Percentiles rank a stretch among this genome's conserved stretches.
These are phyloP conservation scores for Hypoxylon rubiginosum DNA, from an alignment of 2,329 filamentous ascomycete species.

Conservation along the genomic window DNA sequence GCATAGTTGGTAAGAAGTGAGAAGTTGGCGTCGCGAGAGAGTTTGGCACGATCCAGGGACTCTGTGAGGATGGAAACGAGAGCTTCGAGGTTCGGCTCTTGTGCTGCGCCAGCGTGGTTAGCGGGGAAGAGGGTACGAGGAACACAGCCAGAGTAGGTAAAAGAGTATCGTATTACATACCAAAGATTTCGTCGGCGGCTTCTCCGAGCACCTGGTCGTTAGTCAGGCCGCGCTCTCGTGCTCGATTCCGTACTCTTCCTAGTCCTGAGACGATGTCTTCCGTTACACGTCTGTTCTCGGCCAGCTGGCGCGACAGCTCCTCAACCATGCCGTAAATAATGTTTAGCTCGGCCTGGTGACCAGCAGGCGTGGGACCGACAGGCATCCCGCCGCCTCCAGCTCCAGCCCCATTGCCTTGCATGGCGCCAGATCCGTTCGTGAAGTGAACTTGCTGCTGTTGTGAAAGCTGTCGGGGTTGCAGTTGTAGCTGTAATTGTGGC, in stretches of 20 bases:
- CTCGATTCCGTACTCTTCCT: constrained; percentile 71
- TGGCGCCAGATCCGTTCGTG: constrained; percentile 38
- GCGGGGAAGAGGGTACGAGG: neutral
- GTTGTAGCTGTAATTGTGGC: constrained; percentile 16
- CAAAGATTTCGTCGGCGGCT: constrained; percentile 68
- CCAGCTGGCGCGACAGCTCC: constrained; percentile 73
- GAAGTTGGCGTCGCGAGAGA: constrained; percentile 72
- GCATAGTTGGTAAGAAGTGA: constrained; percentile 70
- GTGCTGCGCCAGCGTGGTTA: constrained; percentile 56
- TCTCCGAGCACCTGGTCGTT: constrained; percentile 71
- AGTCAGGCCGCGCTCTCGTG: constrained; percentile 63
- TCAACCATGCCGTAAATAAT: constrained; percentile 78
- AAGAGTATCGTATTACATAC: constrained; percentile 55
- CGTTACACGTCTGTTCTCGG: constrained; percentile 72
- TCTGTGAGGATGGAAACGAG: constrained; percentile 72
- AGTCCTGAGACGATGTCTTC: constrained; percentile 74
- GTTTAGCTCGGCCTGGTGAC: constrained; percentile 76
- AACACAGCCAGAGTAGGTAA: neutral
- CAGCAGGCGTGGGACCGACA: constrained; percentile 72
- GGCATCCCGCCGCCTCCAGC: constrained; percentile 58
- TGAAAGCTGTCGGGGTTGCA: neutral
- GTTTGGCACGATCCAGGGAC: constrained; percentile 72
- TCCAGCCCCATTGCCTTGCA: constrained; percentile 51
- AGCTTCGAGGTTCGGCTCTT: constrained; percentile 71
- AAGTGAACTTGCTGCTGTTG: constrained; percentile 24